Evolutionary conservation across 1,139 yeast species (phyloP).

Genomic region (Trichomonascaceae sp.): DNA sequence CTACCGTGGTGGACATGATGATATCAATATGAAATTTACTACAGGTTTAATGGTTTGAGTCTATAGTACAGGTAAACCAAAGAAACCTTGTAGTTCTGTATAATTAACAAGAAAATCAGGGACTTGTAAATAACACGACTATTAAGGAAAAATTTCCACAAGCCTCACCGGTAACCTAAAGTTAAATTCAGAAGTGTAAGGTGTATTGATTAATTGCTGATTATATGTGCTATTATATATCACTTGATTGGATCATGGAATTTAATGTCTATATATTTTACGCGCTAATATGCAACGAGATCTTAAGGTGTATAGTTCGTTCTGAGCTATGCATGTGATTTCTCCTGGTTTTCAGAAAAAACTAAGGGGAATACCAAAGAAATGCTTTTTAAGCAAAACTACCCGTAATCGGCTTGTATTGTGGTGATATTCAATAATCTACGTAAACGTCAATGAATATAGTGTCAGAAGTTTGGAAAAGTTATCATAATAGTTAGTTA

Average conservation of each 20-base stretch:
- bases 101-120: not conserved
- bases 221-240: too few species aligned
- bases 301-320: not conserved
- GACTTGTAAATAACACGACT: not conserved
- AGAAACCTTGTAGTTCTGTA: not conserved
- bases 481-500: too few species aligned
- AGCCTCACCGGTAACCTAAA: not conserved
- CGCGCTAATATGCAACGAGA: not conserved
- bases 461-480: too few species aligned
- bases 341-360: not conserved
- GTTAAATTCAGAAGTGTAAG: too few species aligned
- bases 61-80: not conserved
- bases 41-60: not conserved
- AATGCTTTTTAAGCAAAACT: too few species aligned
- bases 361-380: not conserved
- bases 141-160: not conserved
- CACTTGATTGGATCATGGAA: not conserved
- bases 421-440: too few species aligned
- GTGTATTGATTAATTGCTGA: not conserved
- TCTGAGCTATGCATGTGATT: not conserved
- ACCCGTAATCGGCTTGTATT: too few species aligned
- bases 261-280: not conserved
- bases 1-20: slow-evolving; percentile 17
- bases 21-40: not conserved
- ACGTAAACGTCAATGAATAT: too few species aligned